Evolutionary conservation across 1,284 basidiomycete genomes (phyloP).

Genomic region (Clitocybe nebularis): DNA sequence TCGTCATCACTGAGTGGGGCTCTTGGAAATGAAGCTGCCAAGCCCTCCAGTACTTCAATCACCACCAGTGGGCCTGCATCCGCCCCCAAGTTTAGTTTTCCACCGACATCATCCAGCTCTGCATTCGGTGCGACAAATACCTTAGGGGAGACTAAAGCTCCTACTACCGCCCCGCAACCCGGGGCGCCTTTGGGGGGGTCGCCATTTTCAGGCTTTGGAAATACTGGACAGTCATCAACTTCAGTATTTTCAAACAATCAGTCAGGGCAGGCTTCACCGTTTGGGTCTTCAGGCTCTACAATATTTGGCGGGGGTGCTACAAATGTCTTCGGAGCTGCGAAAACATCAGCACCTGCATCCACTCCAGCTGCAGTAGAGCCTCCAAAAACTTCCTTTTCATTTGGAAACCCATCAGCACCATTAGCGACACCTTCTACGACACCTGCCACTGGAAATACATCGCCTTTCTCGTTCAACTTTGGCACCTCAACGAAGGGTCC

Average conservation of each 20-base stretch:
- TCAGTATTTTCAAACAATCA: slow-evolving; percentile 7
- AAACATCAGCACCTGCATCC: slow-evolving; percentile 5
- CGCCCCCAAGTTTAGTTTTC: slow-evolving; percentile 20
- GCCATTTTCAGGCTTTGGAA: slow-evolving; percentile 15
- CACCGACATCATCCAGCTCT: slow-evolving; percentile 8
- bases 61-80: slow-evolving; percentile 11
- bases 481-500: slow-evolving; percentile 13
- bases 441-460: slow-evolving; percentile 6
- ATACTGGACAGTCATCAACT: slow-evolving; percentile 6
- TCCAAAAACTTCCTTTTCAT: slow-evolving; percentile 22
- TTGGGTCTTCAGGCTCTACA: slow-evolving; percentile 9
- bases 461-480: slow-evolving; percentile 14
- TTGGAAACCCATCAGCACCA: slow-evolving; percentile 14
- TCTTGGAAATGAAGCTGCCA: slow-evolving; percentile 11
- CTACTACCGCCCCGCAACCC: slow-evolving; percentile 1
- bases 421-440: slow-evolving; percentile 11
- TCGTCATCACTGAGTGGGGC: slow-evolving; percentile 20
- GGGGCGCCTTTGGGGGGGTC: slow-evolving; percentile 6
- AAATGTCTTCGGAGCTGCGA: slow-evolving; percentile 8
- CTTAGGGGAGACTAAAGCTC: background rate
- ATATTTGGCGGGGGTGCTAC: slow-evolving; percentile 9
- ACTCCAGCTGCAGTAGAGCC: slow-evolving; percentile 11
- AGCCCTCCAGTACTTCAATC: slow-evolving; percentile 8
- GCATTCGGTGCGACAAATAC: slow-evolving; percentile 9
- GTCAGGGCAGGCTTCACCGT: slow-evolving; percentile 8